A percentile compares a stretch with the other conserved stretches of the same genome.
phyloP scores from a whole-genome alignment of 176 grass and related monocot species.

The Phragmites australis region DNA sequence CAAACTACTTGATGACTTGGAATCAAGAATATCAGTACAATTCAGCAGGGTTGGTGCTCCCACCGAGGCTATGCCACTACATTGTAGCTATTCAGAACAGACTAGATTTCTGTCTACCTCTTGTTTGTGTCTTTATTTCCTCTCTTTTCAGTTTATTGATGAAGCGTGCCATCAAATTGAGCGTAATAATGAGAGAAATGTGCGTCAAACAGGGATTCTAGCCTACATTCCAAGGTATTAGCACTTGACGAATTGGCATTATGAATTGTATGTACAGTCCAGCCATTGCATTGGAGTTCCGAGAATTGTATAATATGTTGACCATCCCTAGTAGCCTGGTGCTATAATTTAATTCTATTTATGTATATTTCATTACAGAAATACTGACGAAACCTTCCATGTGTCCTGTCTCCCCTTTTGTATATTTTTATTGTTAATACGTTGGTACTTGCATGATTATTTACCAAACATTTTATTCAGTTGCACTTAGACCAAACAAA shows the following conservation, averaged over 20 bases:
- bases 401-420: background rate
- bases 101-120: slow-evolving; percentile 26
- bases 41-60: slow-evolving; percentile 78
- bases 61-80: background rate
- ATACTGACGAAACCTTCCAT: background rate
- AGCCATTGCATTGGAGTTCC: background rate
- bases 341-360: background rate
- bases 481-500: background rate
- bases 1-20: slow-evolving; percentile 88
- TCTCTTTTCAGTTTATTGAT: slow-evolving; percentile 83
- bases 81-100: slow-evolving; percentile 3
- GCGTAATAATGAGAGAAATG: slow-evolving; percentile 87
- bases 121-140: slow-evolving; percentile 20
- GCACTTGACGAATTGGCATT: slow-evolving; percentile 32
- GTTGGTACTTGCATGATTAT: background rate
- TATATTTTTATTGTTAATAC: background rate
- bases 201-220: slow-evolving; percentile 73
- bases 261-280: background rate
- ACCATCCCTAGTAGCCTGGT: slow-evolving; percentile 11
- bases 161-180: slow-evolving; percentile 96
- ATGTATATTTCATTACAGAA: background rate
- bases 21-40: slow-evolving; percentile 86
- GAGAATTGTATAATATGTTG: background rate
- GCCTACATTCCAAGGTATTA: slow-evolving; percentile 87
- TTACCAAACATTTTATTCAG: background rate